These are phyloP conservation scores for Corchorus olitorius DNA, from an alignment of 345 rosid genomes.

Conservation along the genomic window DNA sequence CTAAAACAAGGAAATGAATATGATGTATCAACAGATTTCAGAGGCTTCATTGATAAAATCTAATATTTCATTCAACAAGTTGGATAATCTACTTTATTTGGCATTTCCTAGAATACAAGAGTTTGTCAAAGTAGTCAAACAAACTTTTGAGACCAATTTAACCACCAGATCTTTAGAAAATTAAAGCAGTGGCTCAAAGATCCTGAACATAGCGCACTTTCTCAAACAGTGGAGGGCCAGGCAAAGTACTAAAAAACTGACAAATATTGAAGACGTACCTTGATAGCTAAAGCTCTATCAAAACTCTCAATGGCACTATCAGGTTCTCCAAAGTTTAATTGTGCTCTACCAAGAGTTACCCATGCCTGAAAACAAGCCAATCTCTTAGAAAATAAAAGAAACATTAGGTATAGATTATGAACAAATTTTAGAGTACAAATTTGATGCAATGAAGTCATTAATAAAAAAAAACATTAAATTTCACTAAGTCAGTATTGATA, in stretches of 20 bases:
- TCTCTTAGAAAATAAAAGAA: slow-evolving; percentile 2
- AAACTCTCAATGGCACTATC: slow-evolving; percentile 77
- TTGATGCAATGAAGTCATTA: background rate
- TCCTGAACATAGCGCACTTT: background rate
- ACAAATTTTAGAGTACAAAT: background rate
- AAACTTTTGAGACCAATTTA: background rate
- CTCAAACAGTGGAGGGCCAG: background rate
- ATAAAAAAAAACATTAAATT: background rate
- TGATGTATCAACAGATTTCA: background rate
- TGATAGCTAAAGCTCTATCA: slow-evolving; percentile 64
- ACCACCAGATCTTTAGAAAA: background rate
- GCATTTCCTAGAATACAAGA: background rate
- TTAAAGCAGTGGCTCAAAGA: background rate
- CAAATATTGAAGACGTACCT: slow-evolving; percentile 39
- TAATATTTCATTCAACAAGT: background rate
- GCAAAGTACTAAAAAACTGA: background rate
- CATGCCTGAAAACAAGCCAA: slow-evolving; percentile 63
- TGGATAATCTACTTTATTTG: background rate
- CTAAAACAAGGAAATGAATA: background rate
- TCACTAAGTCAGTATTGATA: background rate
- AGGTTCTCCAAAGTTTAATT: slow-evolving; percentile 91
- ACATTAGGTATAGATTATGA: background rate
- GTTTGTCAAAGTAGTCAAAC: background rate
- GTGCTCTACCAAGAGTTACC: slow-evolving; percentile 94
- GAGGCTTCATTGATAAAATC: background rate